phyloP scores from a whole-genome alignment of 2,329 filamentous ascomycete species.

The Pseudophaeomoniella oleicola region DNA sequence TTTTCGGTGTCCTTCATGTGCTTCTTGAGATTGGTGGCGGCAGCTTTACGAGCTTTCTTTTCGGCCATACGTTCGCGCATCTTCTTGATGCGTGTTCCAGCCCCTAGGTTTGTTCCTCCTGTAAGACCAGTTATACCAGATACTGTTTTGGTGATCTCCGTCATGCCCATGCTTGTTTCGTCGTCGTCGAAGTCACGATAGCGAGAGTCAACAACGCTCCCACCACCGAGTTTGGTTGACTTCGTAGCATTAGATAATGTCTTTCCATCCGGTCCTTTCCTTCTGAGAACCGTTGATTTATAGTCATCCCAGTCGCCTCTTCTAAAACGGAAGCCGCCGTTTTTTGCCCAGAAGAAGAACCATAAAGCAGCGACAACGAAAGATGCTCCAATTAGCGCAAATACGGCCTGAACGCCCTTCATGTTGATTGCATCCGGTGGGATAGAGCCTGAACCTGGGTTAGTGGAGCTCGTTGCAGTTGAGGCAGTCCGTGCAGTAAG shows the following conservation, averaged over 20 bases:
- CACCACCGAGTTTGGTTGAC: slow-evolving; percentile 73
- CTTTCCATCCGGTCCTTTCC: slow-evolving; percentile 78
- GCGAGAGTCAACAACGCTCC: slow-evolving; percentile 47
- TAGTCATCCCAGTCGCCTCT: slow-evolving; percentile 95
- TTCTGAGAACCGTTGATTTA: slow-evolving; percentile 82
- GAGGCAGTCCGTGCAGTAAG: slow-evolving; percentile 16
- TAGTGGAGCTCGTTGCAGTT: slow-evolving; percentile 9
- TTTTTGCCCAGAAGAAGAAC: slow-evolving; percentile 99
- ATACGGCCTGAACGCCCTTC: slow-evolving; percentile 64
- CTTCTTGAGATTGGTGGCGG: slow-evolving; percentile 21
- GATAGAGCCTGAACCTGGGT: slow-evolving; percentile 23
- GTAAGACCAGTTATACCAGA: slow-evolving; percentile 13
- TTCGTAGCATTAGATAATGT: slow-evolving; percentile 70
- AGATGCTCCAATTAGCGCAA: slow-evolving; percentile 64
- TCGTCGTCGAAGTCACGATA: slow-evolving; percentile 54
- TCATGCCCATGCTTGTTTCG: slow-evolving; percentile 20
- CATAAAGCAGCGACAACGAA: slow-evolving; percentile 69
- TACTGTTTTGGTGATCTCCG: slow-evolving; percentile 15
- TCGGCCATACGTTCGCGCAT: background rate
- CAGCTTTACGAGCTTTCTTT: slow-evolving; percentile 16
- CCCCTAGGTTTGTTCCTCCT: background rate
- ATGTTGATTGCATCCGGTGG: slow-evolving; percentile 29
- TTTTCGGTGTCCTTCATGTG: slow-evolving; percentile 27
- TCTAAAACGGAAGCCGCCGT: slow-evolving; percentile 80
- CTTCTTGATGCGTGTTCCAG: background rate